These are phyloP conservation scores for Trichocomaceae sp. DNA, from an alignment of 2,329 filamentous ascomycete genomes.

Conservation along the genomic window DNA sequence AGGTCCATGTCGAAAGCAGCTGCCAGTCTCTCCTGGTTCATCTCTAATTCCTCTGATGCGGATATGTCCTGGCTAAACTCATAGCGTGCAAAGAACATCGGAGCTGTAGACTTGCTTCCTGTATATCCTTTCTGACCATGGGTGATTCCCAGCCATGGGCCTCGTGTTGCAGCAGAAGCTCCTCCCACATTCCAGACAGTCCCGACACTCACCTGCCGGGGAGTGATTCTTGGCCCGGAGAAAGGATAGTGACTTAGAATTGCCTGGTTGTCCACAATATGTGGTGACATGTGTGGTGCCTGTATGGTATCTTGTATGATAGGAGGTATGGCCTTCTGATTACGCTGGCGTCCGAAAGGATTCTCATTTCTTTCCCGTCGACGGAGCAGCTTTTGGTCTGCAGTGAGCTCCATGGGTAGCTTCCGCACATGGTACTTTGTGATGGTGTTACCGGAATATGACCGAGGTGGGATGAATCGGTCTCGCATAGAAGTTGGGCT, in stretches of 20 bases:
- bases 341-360: constrained; percentile 46
- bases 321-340: constrained; percentile 18
- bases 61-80: constrained; percentile 38
- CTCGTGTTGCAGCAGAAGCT: constrained; percentile 49
- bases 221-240: constrained; percentile 15
- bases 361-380: constrained; percentile 41
- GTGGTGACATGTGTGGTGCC: constrained; percentile 28
- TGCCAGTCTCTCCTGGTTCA: constrained; percentile 68
- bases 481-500: constrained; percentile 30
- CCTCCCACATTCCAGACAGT: constrained; percentile 73
- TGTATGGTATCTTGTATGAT: constrained; percentile 14
- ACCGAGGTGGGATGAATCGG: constrained; percentile 51
- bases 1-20: constrained; percentile 74
- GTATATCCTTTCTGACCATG: constrained; percentile 59
- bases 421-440: constrained; percentile 50
- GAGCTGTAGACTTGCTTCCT: constrained; percentile 67
- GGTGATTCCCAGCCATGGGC: constrained; percentile 41
- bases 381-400: constrained; percentile 42
- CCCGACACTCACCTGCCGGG: constrained; percentile 56
- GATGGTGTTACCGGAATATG: constrained; percentile 35
- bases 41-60: constrained; percentile 56
- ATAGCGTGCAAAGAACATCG: constrained; percentile 54
- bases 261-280: constrained; percentile 25
- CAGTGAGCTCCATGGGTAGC: constrained; percentile 39
- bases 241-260: constrained; percentile 13